These are phyloP conservation scores for Exserohilum turcica DNA, from an alignment of 2,329 filamentous ascomycete genomes.

Conservation along the genomic window DNA sequence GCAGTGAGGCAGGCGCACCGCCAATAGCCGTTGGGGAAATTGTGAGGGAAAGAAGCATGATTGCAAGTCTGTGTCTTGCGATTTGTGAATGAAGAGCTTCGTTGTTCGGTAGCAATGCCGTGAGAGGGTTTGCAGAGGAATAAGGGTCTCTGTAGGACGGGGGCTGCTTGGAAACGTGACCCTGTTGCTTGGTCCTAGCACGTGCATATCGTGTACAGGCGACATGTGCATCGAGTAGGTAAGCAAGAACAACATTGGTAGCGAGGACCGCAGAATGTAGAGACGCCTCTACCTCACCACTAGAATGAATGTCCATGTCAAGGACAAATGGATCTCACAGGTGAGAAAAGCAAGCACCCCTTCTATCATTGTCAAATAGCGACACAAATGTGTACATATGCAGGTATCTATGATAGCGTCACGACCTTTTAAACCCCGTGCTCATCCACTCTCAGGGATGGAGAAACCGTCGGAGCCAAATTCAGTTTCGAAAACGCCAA, in stretches of 20 bases:
- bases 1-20: not conserved
- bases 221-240: too few species aligned
- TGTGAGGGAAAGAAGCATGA: not conserved
- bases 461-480: not conserved
- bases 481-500: constrained; percentile 17
- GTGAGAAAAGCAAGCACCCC: not conserved
- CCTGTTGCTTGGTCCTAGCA: not conserved
- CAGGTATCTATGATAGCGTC: constrained; percentile 1
- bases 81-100: not conserved
- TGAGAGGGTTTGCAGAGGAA: not conserved
- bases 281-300: not conserved
- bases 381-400: not conserved
- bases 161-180: not conserved
- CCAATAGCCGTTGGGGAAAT: not conserved
- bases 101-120: not conserved
- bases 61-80: not conserved
- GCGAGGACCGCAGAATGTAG: not conserved
- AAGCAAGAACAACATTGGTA: not conserved
- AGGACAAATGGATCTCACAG: too few species aligned
- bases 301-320: too few species aligned
- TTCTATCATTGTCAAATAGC: too few species aligned
- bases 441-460: not conserved
- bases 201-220: not conserved
- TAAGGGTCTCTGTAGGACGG: not conserved
- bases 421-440: not conserved